Evolutionary conservation across 2,329 filamentous ascomycete species (phyloP), one percentile per base, ranked within the genome.

Genomic region (Colletotrichum scovillei): DNA sequence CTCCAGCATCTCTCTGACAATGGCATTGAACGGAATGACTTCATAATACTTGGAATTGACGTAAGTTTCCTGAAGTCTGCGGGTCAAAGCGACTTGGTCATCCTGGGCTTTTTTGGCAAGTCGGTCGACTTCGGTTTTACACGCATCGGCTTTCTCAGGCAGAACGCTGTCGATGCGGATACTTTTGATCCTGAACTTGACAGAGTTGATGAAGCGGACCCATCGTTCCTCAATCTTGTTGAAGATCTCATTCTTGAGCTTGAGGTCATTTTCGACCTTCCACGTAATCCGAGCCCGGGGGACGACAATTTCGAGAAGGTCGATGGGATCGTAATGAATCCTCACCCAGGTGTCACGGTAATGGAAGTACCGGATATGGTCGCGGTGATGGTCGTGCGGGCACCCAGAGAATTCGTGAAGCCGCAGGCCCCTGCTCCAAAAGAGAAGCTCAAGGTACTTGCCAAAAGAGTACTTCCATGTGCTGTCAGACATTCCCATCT

Each of bases 381-480:
- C 94, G 73, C 92, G 92, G 81, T 98, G 95, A 71, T 98, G 92
- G 80, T 99, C 96, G 80, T 99, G 97, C 19, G 94, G 90, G 80
- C 97, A 99, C 65, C 82, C 85, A 49, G 94, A 87, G 32, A 92
- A 91, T 58, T 92, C 91, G 76, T 90, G 92, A 77, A 92, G 91
- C 79, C 92, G 93, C 62, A 98, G 85, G 49, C 94, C 93, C 55
- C 91, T 93, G 79, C 95, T 96, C 95, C 96, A 99, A 82, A 98
- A 98, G 2, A 95, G 95, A 22, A 99, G 87, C 82, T 99, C 97
- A n/a, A 99, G 87, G 79, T 98, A 99, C 82, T 99, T 99, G 12
- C 95, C 97, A 79, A 99, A 97, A 0, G 97, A 99, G 81, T 99
- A 99, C 81, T 97, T 98, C 94, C 95, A 99, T 0, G 95, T 97